A percentile compares a stretch with the other conserved stretches of the same genome.
Evolutionary conservation across 2,329 filamentous ascomycete species (phyloP).

Genomic region (Didymella exigua): DNA sequence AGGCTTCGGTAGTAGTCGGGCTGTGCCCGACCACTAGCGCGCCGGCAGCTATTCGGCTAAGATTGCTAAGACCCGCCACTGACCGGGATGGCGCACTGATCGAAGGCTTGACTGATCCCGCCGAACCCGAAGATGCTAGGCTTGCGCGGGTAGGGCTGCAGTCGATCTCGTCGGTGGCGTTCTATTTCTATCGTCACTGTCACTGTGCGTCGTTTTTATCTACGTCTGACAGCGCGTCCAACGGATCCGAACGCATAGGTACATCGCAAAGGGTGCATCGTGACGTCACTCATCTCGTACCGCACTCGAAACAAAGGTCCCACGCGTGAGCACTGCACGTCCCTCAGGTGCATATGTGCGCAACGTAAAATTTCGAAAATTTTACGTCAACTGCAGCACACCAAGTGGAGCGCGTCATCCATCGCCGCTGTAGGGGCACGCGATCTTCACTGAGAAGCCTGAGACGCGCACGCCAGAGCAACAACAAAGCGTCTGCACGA

Average conservation of each 20-base stretch:
- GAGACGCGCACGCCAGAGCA: constrained; percentile 11
- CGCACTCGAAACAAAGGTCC: constrained; percentile 4
- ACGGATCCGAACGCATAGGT: not conserved
- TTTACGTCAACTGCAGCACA: constrained; percentile 36
- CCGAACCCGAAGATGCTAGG: constrained; percentile 1
- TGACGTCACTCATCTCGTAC: constrained; percentile 2
- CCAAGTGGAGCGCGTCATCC: constrained; percentile 37
- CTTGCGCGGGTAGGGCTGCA: constrained; percentile 19
- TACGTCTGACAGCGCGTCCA: not conserved
- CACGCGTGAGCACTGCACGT: constrained; percentile 23
- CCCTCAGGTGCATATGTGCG: constrained; percentile 20
- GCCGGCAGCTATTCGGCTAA: constrained; percentile 23
- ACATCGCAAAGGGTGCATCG: not conserved
- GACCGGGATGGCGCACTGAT: constrained; percentile 23
- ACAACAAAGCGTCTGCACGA: constrained; percentile 13
- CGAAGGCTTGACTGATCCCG: constrained; percentile 29
- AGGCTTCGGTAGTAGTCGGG: constrained; percentile 24
- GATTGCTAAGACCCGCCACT: constrained; percentile 27
- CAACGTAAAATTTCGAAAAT: constrained; percentile 36
- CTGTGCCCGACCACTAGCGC: constrained; percentile 4
- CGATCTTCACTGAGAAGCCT: constrained; percentile 5
- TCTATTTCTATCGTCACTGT: constrained; percentile 7
- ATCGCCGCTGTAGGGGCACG: constrained; percentile 14
- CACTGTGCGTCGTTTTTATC: constrained; percentile 4
- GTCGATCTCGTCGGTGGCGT: constrained; percentile 5